Conservation (phyloP, 2,329 filamentous ascomycete species). For the Claviceps spartinae region DNA sequence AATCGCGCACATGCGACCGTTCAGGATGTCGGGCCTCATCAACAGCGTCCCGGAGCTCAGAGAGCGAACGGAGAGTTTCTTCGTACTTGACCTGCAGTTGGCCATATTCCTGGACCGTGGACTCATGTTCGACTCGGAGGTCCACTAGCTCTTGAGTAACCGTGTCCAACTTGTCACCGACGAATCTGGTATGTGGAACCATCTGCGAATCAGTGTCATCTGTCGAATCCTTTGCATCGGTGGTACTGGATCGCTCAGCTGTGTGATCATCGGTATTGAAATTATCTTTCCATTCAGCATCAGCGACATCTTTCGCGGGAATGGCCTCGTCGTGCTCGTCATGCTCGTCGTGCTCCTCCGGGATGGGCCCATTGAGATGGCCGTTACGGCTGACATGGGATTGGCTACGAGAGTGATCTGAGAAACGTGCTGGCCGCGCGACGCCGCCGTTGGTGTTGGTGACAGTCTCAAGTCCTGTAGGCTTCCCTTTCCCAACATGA, state of each 20-base stretch:
- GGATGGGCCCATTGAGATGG: conserved; percentile 40
- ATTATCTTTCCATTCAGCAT: conserved; percentile 7
- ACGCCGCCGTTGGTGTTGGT: conserved; percentile 24
- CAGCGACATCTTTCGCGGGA: conserved; percentile 34
- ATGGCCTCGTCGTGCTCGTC: conserved; percentile 38
- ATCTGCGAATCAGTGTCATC: conserved; percentile 37
- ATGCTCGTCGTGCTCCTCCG: conserved; percentile 37
- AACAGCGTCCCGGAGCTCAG: conserved; percentile 71
- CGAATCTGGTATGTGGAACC: conserved; percentile 69
- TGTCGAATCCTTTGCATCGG: conserved; percentile 26
- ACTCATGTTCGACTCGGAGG: conserved; percentile 80
- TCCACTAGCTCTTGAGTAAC: conserved; percentile 87
- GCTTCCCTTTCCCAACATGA: conserved; percentile 48
- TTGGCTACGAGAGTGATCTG: conserved; percentile 39
- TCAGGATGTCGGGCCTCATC: conserved; percentile 61
- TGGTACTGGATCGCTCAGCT: not conserved
- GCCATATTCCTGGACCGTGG: conserved; percentile 68
- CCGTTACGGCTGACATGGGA: conserved; percentile 41
- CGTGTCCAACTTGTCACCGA: conserved; percentile 82
- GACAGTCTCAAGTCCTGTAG: conserved; percentile 16
- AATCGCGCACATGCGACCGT: conserved; percentile 35
- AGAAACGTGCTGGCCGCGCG: conserved; percentile 29
- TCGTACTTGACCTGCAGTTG: conserved; percentile 80
- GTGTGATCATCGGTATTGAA: not conserved
- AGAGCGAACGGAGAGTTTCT: conserved; percentile 67